Evolutionary conservation across 2,329 filamentous ascomycete species (phyloP).

Genomic region (Penicillium aurantiogriseum): DNA sequence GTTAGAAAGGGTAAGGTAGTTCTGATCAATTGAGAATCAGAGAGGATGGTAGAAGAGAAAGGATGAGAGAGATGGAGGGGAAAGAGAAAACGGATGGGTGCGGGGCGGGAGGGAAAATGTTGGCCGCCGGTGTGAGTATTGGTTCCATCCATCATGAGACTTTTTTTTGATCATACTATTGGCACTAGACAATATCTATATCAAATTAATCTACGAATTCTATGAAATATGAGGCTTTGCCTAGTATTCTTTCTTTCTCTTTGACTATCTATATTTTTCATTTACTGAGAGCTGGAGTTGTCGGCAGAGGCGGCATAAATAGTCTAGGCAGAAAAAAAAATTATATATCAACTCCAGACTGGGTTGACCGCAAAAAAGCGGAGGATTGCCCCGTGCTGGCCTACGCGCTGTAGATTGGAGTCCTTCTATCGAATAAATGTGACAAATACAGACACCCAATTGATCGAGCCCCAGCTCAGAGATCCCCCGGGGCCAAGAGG

Average conservation of each 20-base stretch:
- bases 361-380: slow-evolving; percentile 12
- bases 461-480: slow-evolving; percentile 10
- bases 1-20: slow-evolving; percentile 6
- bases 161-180: slow-evolving; percentile 12
- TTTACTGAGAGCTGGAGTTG: not conserved
- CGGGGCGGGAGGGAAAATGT: slow-evolving; percentile 38
- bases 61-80: slow-evolving; percentile 15
- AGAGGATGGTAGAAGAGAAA: slow-evolving; percentile 15
- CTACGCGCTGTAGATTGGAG: slow-evolving; percentile 26
- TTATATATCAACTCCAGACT: slow-evolving; percentile 6
- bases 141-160: slow-evolving; percentile 16
- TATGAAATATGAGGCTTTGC: not conserved
- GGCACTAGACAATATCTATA: slow-evolving; percentile 2
- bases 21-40: slow-evolving; percentile 15
- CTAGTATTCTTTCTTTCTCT: not conserved
- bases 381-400: slow-evolving; percentile 20
- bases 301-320: slow-evolving; percentile 13
- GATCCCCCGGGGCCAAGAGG: not conserved
- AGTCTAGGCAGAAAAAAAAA: slow-evolving; percentile 8
- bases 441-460: slow-evolving; percentile 29
- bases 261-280: not conserved
- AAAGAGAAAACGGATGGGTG: slow-evolving; percentile 24
- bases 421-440: slow-evolving; percentile 23
- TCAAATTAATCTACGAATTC: not conserved
- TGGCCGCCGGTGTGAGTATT: slow-evolving; percentile 30